phyloP scores from a whole-genome alignment of 1,284 basidiomycete genomes.

The Pseudomicrostroma phylloplanum region DNA sequence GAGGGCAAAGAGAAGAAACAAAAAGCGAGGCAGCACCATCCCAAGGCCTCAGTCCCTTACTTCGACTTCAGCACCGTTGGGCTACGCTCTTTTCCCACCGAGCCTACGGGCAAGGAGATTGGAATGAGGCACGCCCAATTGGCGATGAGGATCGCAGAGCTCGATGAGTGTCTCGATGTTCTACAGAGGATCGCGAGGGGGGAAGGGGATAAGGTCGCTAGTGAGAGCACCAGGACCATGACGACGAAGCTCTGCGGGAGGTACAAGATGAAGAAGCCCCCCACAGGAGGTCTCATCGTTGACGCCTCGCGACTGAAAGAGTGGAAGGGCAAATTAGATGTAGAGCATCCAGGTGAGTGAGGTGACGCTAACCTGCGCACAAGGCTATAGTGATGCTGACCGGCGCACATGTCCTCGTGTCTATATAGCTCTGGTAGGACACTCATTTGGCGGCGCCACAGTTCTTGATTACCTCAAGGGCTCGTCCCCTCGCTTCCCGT shows the following conservation, averaged over 20 bases:
- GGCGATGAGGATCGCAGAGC: constrained; percentile 53
- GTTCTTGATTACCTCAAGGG: constrained; percentile 14
- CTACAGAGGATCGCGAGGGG: constrained; percentile 48
- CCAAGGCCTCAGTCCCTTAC: constrained; percentile 30
- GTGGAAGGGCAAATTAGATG: constrained; percentile 33
- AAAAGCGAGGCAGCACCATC: constrained; percentile 24
- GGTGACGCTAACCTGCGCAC: no score
- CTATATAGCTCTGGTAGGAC: constrained; percentile 28
- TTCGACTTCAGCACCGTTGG: constrained; percentile 50
- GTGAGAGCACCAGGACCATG: constrained; percentile 27
- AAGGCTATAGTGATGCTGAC: not conserved
- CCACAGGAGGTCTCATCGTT: constrained; percentile 11
- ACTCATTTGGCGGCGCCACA: constrained; percentile 48
- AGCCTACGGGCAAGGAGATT: constrained; percentile 49
- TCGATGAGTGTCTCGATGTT: constrained; percentile 51
- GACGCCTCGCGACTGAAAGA: constrained; percentile 15
- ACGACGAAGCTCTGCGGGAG: constrained; percentile 23
- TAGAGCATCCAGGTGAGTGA: not conserved
- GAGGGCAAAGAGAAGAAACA: constrained; percentile 45
- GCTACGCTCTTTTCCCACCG: constrained; percentile 39
- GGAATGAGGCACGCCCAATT: constrained; percentile 54
- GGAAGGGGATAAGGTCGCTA: constrained; percentile 31
- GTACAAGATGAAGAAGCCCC: constrained; percentile 1
- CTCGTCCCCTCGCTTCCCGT: constrained; percentile 4
- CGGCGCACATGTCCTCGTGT: constrained; percentile 18